Evolutionary conservation across 2,329 filamentous ascomycete species (phyloP).

Genomic region (Trichoderma pleuroti): DNA sequence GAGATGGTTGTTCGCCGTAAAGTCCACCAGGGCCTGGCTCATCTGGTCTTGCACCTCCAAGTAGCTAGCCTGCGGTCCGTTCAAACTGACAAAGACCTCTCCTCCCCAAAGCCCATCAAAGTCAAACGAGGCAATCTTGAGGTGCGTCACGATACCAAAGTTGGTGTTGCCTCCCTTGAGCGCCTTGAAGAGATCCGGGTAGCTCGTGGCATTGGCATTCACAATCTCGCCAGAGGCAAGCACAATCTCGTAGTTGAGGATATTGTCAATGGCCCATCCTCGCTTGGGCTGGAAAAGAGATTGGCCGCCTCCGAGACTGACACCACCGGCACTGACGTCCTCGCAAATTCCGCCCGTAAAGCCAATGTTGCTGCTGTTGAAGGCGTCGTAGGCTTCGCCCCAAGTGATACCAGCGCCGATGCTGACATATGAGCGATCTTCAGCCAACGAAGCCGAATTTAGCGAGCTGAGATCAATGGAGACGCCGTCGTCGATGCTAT

Average conservation of each 20-base stretch:
- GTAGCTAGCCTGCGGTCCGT: neutral
- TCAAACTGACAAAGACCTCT: neutral
- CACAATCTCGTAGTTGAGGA: slow-evolving; percentile 36
- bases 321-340: neutral
- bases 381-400: neutral
- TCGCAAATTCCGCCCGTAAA: neutral
- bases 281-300: slow-evolving; percentile 15
- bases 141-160: slow-evolving; percentile 34
- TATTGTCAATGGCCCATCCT: slow-evolving; percentile 44
- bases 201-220: slow-evolving; percentile 31
- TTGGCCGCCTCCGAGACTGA: slow-evolving; percentile 20
- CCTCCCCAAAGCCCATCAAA: slow-evolving; percentile 9
- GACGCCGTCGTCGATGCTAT: slow-evolving; percentile 38
- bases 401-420: slow-evolving; percentile 39
- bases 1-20: slow-evolving; percentile 3
- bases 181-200: slow-evolving; percentile 42
- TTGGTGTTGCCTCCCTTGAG: slow-evolving; percentile 45
- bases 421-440: slow-evolving; percentile 22
- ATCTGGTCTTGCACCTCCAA: neutral
- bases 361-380: neutral
- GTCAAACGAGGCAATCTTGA: slow-evolving; percentile 29
- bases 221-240: slow-evolving; percentile 37
- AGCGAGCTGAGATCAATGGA: slow-evolving; percentile 38
- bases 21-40: neutral
- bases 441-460: slow-evolving; percentile 23